phyloP scores from a whole-genome alignment of 805 yeast genomes.

The Kazachstania bromeliacearum region DNA sequence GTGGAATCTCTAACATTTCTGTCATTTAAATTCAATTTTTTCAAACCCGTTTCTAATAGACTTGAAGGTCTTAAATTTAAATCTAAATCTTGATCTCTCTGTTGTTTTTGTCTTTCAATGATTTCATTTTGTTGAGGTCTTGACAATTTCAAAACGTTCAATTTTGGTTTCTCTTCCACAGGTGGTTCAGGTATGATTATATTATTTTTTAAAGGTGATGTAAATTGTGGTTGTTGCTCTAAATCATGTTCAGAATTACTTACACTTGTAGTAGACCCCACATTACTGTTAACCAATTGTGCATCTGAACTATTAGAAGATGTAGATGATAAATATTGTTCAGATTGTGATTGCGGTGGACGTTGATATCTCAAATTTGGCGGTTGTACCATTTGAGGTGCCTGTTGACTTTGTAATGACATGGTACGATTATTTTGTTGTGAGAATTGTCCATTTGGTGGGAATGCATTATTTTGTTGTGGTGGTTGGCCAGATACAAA shows the following conservation, averaged over 20 bases:
- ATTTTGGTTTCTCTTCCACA: conserved; percentile 8
- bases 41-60: conserved; percentile 15
- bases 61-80: conserved; percentile 15
- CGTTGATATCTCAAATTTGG: background rate
- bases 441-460: background rate
- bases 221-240: background rate
- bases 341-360: background rate
- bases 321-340: background rate
- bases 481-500: no score
- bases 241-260: background rate
- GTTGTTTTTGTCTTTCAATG: conserved; percentile 12
- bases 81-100: conserved; percentile 7
- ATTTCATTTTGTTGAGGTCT: conserved; percentile 19
- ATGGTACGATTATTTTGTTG: no score
- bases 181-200: conserved; percentile 1
- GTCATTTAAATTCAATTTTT: conserved; percentile 10
- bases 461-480: background rate
- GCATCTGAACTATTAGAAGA: background rate
- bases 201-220: conserved; percentile 10
- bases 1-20: conserved; percentile 13
- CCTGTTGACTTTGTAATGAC: conserved; percentile 4
- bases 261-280: background rate
- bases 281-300: background rate
- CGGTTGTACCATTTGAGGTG: background rate
- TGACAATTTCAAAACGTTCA: conserved; percentile 21